Evolutionary conservation across 2,329 filamentous ascomycete genomes (phyloP).

Genomic region (Fusarium sp.): DNA sequence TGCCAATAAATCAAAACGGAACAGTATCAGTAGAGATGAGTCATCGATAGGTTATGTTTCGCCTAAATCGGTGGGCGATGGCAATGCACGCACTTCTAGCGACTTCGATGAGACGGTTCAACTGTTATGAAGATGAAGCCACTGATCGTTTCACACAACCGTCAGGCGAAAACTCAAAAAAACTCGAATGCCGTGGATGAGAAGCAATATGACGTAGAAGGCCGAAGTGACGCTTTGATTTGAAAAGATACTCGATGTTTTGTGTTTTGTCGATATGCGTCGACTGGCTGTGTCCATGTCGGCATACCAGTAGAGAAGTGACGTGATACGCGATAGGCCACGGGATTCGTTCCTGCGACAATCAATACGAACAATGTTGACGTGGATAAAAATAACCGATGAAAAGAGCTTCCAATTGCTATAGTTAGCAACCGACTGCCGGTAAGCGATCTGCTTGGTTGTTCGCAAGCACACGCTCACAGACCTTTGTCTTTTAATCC

Average conservation of each 20-base stretch:
- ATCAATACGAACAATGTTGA: not conserved
- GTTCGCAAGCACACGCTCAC: not conserved
- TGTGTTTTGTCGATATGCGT: not conserved
- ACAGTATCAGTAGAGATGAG: not conserved
- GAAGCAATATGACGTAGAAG: not conserved
- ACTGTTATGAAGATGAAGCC: not conserved
- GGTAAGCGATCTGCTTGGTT: not conserved
- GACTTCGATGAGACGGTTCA: not conserved
- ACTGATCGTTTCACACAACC: constrained; percentile 1
- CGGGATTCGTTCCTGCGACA: constrained; percentile 1
- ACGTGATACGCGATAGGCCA: constrained; percentile 1
- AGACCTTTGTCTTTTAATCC: not conserved
- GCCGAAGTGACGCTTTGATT: not conserved
- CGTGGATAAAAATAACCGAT: not conserved
- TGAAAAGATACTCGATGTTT: not conserved
- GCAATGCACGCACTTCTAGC: not conserved
- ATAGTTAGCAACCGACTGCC: not conserved
- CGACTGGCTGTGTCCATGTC: not conserved
- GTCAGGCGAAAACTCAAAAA: not conserved
- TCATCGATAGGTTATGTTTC: not conserved
- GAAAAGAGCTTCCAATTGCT: not conserved
- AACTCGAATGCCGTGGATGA: not conserved
- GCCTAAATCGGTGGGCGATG: not conserved
- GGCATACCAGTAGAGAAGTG: constrained; percentile 2
- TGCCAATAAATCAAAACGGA: not conserved